These are phyloP conservation scores for Mycena olivaceomarginata DNA, from an alignment of 768 basidiomycete genomes.

Conservation along the genomic window DNA sequence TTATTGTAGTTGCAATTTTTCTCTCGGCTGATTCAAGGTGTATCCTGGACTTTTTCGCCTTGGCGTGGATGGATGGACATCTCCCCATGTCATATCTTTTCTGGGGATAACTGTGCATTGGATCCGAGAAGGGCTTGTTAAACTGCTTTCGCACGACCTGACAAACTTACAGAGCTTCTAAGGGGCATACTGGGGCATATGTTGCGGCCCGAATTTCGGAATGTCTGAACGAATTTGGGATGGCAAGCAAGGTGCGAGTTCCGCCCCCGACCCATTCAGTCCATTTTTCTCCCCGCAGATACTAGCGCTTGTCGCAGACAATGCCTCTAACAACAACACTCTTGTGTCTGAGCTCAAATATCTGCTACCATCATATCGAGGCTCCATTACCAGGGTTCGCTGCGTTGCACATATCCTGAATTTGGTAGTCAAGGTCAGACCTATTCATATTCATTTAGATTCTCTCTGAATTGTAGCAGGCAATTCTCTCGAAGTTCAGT, in stretches of 20 bases:
- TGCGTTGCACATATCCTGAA: constrained; percentile 56
- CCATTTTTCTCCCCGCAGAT: constrained; percentile 37
- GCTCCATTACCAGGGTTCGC: constrained; percentile 37
- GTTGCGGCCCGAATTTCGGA: constrained; percentile 49
- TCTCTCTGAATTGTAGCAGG: constrained; percentile 29
- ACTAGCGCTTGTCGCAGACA: constrained; percentile 46
- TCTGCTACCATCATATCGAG: constrained; percentile 43
- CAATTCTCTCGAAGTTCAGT: constrained; percentile 45
- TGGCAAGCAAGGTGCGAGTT: constrained; percentile 51
- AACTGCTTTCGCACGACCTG: background rate
- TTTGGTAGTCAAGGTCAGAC: constrained; percentile 52
- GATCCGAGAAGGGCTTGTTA: constrained; percentile 38
- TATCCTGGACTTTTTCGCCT: constrained; percentile 50
- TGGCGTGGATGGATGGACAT: constrained; percentile 54
- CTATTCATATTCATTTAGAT: background rate
- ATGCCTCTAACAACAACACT: constrained; percentile 51
- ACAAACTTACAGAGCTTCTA: constrained; percentile 32
- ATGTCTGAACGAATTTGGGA: constrained; percentile 49
- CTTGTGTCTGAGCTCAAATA: constrained; percentile 43
- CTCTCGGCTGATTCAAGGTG: background rate
- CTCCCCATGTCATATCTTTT: constrained; percentile 51
- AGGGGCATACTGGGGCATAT: constrained; percentile 53
- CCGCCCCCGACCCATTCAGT: background rate
- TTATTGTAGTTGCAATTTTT: no score
- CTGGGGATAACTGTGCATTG: constrained; percentile 51